A percentile compares a stretch with the other conserved stretches of the same genome.
phyloP scores from a whole-genome alignment of 129 eudicot species.

The Silybum marianum region DNA sequence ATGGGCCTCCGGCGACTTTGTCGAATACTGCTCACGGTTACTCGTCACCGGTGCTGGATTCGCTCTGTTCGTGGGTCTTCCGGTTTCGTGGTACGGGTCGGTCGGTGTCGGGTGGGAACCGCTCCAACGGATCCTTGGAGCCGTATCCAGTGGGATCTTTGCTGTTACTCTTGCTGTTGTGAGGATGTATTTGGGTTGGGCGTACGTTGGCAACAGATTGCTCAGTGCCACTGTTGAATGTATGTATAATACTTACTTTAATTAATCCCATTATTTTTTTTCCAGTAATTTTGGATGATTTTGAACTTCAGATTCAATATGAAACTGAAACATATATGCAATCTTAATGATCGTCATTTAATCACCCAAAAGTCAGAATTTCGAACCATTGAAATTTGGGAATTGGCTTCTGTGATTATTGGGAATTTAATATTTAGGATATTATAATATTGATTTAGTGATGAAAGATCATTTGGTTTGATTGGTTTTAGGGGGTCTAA shows the following conservation, averaged over 20 bases:
- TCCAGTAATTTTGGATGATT: too few relatives aligned
- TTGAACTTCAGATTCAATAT: not conserved
- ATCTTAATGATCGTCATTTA: not conserved
- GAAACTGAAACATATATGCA: not conserved
- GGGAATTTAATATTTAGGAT: not conserved
- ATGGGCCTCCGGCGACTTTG: slow-evolving; percentile 78
- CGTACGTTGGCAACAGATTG: slow-evolving; percentile 89
- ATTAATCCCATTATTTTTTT: not conserved
- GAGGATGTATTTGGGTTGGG: slow-evolving; percentile 98
- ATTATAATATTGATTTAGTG: not conserved
- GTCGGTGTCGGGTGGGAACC: slow-evolving; percentile 69
- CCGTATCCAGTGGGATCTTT: slow-evolving; percentile 62
- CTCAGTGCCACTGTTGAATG: slow-evolving; percentile 99
- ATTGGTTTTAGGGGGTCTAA: not conserved
- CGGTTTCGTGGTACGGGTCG: slow-evolving; percentile 88
- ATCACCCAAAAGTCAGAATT: not conserved
- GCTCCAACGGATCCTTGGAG: slow-evolving; percentile 50
- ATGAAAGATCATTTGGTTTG: not conserved
- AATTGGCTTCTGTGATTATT: not conserved
- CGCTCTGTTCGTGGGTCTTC: slow-evolving; percentile 83
- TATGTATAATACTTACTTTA: slow-evolving; percentile 26
- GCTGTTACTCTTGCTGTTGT: slow-evolving; percentile 70
- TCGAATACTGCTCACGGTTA: slow-evolving; percentile 59
- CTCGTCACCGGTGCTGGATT: slow-evolving; percentile 63
- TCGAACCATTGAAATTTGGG: too few relatives aligned